Evolutionary conservation across 495 filamentous ascomycete genomes (phyloP).

Genomic region (Penicillium ochrochloron): DNA sequence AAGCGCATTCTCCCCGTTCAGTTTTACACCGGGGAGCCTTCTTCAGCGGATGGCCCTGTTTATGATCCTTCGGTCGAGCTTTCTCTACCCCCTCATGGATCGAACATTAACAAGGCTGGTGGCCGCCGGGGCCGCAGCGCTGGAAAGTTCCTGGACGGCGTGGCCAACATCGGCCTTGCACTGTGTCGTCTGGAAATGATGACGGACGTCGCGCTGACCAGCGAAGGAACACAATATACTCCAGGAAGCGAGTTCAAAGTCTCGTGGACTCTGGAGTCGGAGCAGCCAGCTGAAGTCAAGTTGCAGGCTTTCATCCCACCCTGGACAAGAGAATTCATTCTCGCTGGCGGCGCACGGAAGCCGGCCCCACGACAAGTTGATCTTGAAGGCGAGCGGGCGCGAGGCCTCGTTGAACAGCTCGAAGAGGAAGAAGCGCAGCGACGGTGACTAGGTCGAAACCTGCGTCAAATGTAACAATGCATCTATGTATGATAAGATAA

Average conservation of each 20-base stretch:
- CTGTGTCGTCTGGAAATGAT: slow-evolving; percentile 88
- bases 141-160: slow-evolving; percentile 74
- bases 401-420: slow-evolving; percentile 46
- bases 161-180: slow-evolving; percentile 88
- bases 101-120: slow-evolving; percentile 52
- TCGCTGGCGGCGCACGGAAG: slow-evolving; percentile 34
- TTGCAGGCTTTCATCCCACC: slow-evolving; percentile 86
- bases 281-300: slow-evolving; percentile 53
- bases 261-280: slow-evolving; percentile 47
- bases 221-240: slow-evolving; percentile 59
- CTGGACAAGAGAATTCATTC: slow-evolving; percentile 64
- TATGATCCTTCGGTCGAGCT: slow-evolving; percentile 54
- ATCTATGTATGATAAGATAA: slow-evolving; percentile 33
- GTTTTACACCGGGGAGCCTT: slow-evolving; percentile 61
- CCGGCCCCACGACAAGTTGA: slow-evolving; percentile 26
- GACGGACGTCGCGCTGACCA: slow-evolving; percentile 72
- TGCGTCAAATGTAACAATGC: slow-evolving; percentile 15
- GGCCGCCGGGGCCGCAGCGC: slow-evolving; percentile 65
- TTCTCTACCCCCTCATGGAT: slow-evolving; percentile 33
- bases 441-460: slow-evolving; percentile 26
- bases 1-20: slow-evolving; percentile 86
- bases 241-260: slow-evolving; percentile 61
- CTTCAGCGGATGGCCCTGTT: slow-evolving; percentile 45
- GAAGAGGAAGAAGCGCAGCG: slow-evolving; percentile 44
- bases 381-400: slow-evolving; percentile 38